Base-by-base conservation (phyloP, 1,284 basidiomycete species). In the Apiotrichum sp. region DNA sequence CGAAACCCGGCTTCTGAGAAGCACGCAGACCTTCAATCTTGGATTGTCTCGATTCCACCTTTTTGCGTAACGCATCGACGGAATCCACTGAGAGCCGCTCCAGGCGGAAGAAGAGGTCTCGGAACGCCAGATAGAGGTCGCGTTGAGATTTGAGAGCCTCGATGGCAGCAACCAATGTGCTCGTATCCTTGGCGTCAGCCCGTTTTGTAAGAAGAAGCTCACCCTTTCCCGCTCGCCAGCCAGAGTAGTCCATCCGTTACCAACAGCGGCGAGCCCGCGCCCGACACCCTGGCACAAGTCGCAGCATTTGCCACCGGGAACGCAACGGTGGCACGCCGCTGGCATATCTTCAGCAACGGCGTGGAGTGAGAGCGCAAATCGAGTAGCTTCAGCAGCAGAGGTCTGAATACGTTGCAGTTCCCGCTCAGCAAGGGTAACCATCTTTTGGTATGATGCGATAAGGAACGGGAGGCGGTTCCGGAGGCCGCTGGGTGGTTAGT, bases 401-500 rank as follows among this genome's bases (percentile, higher is more conserved):
- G 87, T 86, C 80, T 91, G 88, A 68, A 87, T 82, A 76, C 91
- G 84, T 76, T 86, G 87, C 52, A 92, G 82, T 62, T 89, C 83
- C 61, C 90, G 84, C 77, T 96, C 92, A 7, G 86, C 82, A 43
- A 92, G 80, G 53, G 88, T 78, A 69, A 96, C 87, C 65, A 88
- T 84, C 67, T 92, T 90, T 87, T 90, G 92, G 69, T 91, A 86
- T 61, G 65, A 65, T 31, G 93, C 89, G 55, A 96, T 87, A 45
- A 95, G 77, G 4, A 82, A 79, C 43, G 79, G 82, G 29, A 96
- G 77, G 70, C 85, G 86, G 45, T 80, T 79, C 34, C 88, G 84
- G 14, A 93, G 81, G 40, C 82, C 77, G 41, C 87, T 90, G 63
- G 41, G 36, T 0, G n/a, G 41, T 46, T 32, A 58, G 54, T 45